phyloP scores from a whole-genome alignment of 2,329 filamentous ascomycete genomes.

The Diplodia mutila region DNA sequence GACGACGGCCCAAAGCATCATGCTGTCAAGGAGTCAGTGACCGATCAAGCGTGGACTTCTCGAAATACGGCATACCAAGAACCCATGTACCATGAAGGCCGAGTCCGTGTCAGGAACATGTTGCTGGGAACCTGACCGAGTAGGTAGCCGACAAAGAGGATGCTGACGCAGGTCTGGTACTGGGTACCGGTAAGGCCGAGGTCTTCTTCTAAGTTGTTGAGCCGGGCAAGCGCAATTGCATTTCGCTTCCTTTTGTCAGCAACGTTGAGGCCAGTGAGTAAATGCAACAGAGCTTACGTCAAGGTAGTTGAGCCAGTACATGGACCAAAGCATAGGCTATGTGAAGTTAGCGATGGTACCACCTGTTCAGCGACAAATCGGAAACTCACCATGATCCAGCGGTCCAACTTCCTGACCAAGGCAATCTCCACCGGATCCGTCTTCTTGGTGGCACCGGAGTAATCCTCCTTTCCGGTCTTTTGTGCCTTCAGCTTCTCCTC shows the following conservation, averaged over 20 bases:
- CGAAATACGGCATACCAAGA: conserved; percentile 6
- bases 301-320: conserved; percentile 31
- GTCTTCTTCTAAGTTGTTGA: conserved; percentile 33
- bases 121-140: conserved; percentile 28
- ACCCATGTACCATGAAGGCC: conserved; percentile 27
- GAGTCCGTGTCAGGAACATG: conserved; percentile 20
- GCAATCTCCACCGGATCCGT: conserved; percentile 41
- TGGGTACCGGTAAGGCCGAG: conserved; percentile 38
- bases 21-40: conserved; percentile 44
- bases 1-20: conserved; percentile 54
- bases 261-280: conserved; percentile 41
- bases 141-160: conserved; percentile 32
- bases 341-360: not conserved
- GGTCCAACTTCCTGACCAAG: conserved; percentile 39
- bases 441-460: conserved; percentile 41
- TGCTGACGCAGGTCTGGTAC: conserved; percentile 39
- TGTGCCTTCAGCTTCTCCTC: conserved; percentile 22
- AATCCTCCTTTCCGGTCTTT: conserved; percentile 36
- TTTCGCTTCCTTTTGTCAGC: conserved; percentile 28
- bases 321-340: conserved; percentile 22
- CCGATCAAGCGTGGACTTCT: conserved; percentile 18
- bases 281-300: conserved; percentile 40
- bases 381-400: conserved; percentile 38
- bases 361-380: too few species aligned
- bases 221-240: conserved; percentile 34